These are phyloP conservation scores for Russula compacta DNA, from an alignment of 768 basidiomycete genomes.

Conservation along the genomic window DNA sequence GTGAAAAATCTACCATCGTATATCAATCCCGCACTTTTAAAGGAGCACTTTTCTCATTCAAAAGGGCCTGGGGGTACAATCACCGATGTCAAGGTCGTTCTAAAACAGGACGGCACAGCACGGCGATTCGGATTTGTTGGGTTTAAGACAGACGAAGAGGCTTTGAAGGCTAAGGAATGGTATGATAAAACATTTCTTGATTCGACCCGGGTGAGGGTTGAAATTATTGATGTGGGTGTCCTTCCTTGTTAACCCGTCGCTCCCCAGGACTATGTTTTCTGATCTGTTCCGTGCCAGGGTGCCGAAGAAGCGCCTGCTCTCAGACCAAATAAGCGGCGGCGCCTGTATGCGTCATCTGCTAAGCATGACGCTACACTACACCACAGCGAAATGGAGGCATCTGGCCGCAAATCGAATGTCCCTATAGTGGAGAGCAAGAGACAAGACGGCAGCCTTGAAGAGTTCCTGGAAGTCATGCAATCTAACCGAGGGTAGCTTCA, in stretches of 20 bases:
- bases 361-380: slow-evolving; percentile 20
- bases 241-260: slow-evolving; percentile 1
- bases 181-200: slow-evolving; percentile 81
- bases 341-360: slow-evolving; percentile 32
- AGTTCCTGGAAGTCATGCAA: slow-evolving; percentile 73
- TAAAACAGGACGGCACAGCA: slow-evolving; percentile 67
- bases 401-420: slow-evolving; percentile 1
- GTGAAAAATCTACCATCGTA: slow-evolving; percentile 73
- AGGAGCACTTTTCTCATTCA: slow-evolving; percentile 54
- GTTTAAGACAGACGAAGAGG: slow-evolving; percentile 74
- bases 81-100: slow-evolving; percentile 81
- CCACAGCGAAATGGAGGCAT: slow-evolving; percentile 1
- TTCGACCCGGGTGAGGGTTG: slow-evolving; percentile 65
- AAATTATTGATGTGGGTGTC: slow-evolving; percentile 62
- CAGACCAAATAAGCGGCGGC: slow-evolving; percentile 61
- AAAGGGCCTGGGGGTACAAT: slow-evolving; percentile 56
- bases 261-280: not conserved
- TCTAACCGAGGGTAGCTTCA: slow-evolving; percentile 47
- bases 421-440: slow-evolving; percentile 19
- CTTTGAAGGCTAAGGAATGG: slow-evolving; percentile 66
- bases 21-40: slow-evolving; percentile 53
- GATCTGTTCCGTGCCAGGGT: slow-evolving; percentile 35
- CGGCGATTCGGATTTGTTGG: slow-evolving; percentile 91
- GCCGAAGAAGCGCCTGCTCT: slow-evolving; percentile 59
- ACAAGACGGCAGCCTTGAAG: slow-evolving; percentile 37